A percentile compares a stretch with the other conserved stretches of the same genome.
phyloP scores from a whole-genome alignment of 768 basidiomycete species.

The Sistotremastrum suecicum region DNA sequence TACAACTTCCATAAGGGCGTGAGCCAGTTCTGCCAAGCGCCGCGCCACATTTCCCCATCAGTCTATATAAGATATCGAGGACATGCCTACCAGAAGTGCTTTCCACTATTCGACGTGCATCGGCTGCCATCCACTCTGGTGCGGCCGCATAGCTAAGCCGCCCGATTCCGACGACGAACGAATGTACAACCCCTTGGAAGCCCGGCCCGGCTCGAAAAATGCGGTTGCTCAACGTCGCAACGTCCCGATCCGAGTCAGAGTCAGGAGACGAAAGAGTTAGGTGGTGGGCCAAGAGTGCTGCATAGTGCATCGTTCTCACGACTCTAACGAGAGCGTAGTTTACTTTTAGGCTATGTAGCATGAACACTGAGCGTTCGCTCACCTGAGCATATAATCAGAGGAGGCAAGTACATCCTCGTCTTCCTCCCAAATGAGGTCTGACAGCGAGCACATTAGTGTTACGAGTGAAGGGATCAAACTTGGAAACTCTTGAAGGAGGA shows the following conservation, averaged over 20 bases:
- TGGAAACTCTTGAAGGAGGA: conserved; percentile 30
- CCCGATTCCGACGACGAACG: conserved; percentile 67
- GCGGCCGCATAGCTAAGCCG: conserved; percentile 57
- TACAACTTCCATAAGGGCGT: conserved; percentile 49
- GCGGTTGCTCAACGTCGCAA: conserved; percentile 22
- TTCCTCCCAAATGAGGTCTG: conserved; percentile 54
- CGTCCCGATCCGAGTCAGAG: too few relatives aligned
- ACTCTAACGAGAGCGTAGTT: conserved; percentile 22
- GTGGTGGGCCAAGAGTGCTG: conserved; percentile 47
- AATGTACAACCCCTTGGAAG: conserved; percentile 51
- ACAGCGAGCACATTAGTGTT: conserved; percentile 35
- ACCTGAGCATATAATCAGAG: conserved; percentile 23
- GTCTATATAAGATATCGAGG: not conserved
- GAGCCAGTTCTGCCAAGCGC: conserved; percentile 34
- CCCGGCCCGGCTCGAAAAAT: conserved; percentile 32
- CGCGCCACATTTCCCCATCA: conserved; percentile 3
- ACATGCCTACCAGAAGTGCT: conserved; percentile 31
- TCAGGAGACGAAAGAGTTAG: conserved; percentile 30
- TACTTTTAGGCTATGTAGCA: conserved; percentile 5
- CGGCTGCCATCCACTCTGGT: conserved; percentile 40
- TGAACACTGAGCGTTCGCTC: conserved; percentile 7
- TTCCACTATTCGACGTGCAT: conserved; percentile 27
- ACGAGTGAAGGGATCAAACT: conserved; percentile 54
- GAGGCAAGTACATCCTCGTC: conserved; percentile 28
- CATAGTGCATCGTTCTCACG: conserved; percentile 35